Evolutionary conservation across 2,329 filamentous ascomycete species (phyloP).

Genomic region (Xylariaceae sp.): DNA sequence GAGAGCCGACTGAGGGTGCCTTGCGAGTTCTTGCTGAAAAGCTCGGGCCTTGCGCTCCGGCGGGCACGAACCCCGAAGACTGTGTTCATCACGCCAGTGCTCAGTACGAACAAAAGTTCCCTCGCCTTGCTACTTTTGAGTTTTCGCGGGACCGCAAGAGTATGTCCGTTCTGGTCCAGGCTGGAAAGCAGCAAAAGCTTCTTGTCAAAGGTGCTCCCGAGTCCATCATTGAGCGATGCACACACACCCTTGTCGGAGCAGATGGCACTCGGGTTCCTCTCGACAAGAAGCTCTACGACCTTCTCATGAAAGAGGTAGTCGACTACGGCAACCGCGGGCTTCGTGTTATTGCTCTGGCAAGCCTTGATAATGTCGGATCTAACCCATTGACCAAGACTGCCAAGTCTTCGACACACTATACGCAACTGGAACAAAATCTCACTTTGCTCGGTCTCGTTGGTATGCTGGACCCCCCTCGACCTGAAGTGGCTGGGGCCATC

Average conservation of each 20-base stretch:
- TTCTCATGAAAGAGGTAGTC: conserved; percentile 75
- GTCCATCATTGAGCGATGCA: conserved; percentile 88
- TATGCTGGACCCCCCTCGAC: conserved; percentile 94
- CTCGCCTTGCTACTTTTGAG: conserved; percentile 82
- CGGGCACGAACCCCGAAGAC: conserved; percentile 50
- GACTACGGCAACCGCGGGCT: conserved; percentile 90
- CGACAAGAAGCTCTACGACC: conserved; percentile 61
- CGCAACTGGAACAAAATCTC: conserved; percentile 85
- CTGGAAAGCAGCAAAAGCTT: conserved; percentile 68
- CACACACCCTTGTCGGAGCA: conserved; percentile 71
- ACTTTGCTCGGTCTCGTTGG: conserved; percentile 90
- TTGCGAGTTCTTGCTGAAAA: conserved; percentile 90
- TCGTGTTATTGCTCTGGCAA: conserved; percentile 90
- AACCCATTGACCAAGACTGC: conserved; percentile 69
- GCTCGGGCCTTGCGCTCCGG: conserved; percentile 73
- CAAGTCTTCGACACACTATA: conserved; percentile 79
- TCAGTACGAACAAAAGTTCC: conserved; percentile 73
- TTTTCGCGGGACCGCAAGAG: conserved; percentile 98
- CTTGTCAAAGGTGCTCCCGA: conserved; percentile 97
- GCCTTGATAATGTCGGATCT: conserved; percentile 68
- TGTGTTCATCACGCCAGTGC: conserved; percentile 78
- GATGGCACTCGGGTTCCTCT: conserved; percentile 75
- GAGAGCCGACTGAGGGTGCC: conserved; percentile 93
- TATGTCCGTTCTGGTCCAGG: conserved; percentile 90
- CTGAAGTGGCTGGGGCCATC: conserved; percentile 84